phyloP scores from a whole-genome alignment of 441 rosid genomes.

The Erodium texanum region DNA sequence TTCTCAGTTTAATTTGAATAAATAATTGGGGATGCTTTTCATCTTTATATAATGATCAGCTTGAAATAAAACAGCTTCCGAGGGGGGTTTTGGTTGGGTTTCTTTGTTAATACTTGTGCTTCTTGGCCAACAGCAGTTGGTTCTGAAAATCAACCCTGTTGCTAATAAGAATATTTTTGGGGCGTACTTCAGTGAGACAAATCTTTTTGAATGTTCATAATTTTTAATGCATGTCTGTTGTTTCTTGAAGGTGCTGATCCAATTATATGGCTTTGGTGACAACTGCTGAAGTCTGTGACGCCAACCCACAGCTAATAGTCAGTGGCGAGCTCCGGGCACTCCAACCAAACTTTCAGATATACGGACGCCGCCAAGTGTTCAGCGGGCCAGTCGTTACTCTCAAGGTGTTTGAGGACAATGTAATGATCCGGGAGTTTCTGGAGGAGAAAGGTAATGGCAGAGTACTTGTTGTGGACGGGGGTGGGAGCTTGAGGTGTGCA shows the following conservation, averaged over 20 bases:
- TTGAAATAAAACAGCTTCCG: background rate
- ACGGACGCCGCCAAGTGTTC: slow-evolving; percentile 82
- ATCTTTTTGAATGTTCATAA: background rate
- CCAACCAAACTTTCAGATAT: slow-evolving; percentile 75
- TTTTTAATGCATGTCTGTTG: background rate
- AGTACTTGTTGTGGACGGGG: slow-evolving; percentile 93
- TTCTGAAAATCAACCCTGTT: background rate
- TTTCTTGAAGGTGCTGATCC: slow-evolving; percentile 19
- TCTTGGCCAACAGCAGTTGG: background rate
- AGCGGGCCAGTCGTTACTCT: slow-evolving; percentile 77
- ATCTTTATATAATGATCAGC: background rate
- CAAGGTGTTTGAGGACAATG: slow-evolving; percentile 93
- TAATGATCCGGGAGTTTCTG: slow-evolving; percentile 73
- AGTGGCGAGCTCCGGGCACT: slow-evolving; percentile 85
- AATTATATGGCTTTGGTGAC: slow-evolving; percentile 71
- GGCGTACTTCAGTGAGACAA: background rate
- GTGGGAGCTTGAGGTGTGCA: slow-evolving; percentile 85
- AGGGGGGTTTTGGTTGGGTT: background rate
- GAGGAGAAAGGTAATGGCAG: slow-evolving; percentile 93
- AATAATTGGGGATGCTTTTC: background rate
- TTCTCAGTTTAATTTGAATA: background rate
- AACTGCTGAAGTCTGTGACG: slow-evolving; percentile 93
- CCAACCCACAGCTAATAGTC: slow-evolving; percentile 75
- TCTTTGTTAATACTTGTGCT: background rate
- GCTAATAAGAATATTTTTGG: background rate